Percentiles rank a stretch among this genome's conserved stretches.
Evolutionary conservation across 257 asterid genomes (phyloP).

Genomic region (Cinchona pubescens): DNA sequence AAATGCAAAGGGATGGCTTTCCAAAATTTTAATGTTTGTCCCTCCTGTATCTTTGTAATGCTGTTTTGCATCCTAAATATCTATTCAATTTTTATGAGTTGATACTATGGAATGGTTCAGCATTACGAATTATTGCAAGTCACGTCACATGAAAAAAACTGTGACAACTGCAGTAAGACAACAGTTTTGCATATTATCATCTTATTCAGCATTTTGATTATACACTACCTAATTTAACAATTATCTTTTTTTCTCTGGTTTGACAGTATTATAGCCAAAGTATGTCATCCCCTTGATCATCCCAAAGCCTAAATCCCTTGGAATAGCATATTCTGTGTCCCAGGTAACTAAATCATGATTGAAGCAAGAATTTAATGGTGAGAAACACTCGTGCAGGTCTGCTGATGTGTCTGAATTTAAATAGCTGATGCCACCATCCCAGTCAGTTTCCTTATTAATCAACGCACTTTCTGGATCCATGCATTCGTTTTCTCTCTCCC

Average conservation of each 20-base stretch:
- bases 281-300: slow-evolving; percentile 22
- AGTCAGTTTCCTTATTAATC: slow-evolving; percentile 5
- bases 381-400: slow-evolving; percentile 20
- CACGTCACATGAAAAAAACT: no score
- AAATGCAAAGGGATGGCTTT: background rate
- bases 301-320: slow-evolving; percentile 31
- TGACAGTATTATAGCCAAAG: slow-evolving; percentile 26
- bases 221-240: background rate
- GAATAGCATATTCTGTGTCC: slow-evolving; percentile 18
- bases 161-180: no score
- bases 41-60: background rate
- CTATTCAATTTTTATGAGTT: no score
- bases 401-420: background rate
- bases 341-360: slow-evolving; percentile 24
- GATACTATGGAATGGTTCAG: no score
- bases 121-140: no score
- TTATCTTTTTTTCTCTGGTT: background rate
- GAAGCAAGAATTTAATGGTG: slow-evolving; percentile 36
- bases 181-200: no score
- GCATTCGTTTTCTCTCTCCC: background rate
- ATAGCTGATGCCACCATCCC: slow-evolving; percentile 15
- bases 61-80: background rate
- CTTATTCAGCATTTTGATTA: background rate
- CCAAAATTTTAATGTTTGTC: background rate
- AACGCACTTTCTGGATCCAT: slow-evolving; percentile 6